Evolutionary conservation across 2,329 filamentous ascomycete species (phyloP).

Genomic region (Metarhizium humberi): DNA sequence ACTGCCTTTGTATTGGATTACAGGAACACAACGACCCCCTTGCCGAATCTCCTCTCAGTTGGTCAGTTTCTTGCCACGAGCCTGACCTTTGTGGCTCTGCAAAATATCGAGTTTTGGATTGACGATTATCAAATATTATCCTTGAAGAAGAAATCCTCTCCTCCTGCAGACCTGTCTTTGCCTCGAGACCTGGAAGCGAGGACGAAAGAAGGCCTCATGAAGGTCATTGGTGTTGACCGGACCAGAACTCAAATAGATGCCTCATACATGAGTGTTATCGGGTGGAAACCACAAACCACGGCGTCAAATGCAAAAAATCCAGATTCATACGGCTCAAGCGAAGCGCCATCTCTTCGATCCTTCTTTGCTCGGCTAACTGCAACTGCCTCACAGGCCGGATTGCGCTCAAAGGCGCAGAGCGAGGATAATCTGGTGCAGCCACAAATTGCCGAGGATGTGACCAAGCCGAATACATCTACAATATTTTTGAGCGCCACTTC

Average conservation of each 20-base stretch:
- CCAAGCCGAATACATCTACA: constrained; percentile 59
- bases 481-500: constrained; percentile 87
- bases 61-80: constrained; percentile 91
- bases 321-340: constrained; percentile 40
- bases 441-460: constrained; percentile 60
- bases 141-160: constrained; percentile 77
- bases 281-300: constrained; percentile 59
- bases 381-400: constrained; percentile 37
- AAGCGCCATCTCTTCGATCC: constrained; percentile 55
- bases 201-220: constrained; percentile 85
- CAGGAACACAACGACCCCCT: constrained; percentile 74
- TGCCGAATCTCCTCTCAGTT: constrained; percentile 78
- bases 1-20: constrained; percentile 96
- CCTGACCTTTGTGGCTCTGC: constrained; percentile 85
- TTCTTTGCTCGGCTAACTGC: constrained; percentile 75
- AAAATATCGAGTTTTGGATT: constrained; percentile 81
- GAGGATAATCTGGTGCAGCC: constrained; percentile 56
- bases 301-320: constrained; percentile 29
- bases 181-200: constrained; percentile 71
- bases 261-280: constrained; percentile 76
- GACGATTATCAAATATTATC: constrained; percentile 77
- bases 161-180: constrained; percentile 60
- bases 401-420: constrained; percentile 46
- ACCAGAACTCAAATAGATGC: constrained; percentile 91
- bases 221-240: constrained; percentile 66